Conservation (phyloP, 78 protist genomes). For the Speleostelium caveatum region DNA sequence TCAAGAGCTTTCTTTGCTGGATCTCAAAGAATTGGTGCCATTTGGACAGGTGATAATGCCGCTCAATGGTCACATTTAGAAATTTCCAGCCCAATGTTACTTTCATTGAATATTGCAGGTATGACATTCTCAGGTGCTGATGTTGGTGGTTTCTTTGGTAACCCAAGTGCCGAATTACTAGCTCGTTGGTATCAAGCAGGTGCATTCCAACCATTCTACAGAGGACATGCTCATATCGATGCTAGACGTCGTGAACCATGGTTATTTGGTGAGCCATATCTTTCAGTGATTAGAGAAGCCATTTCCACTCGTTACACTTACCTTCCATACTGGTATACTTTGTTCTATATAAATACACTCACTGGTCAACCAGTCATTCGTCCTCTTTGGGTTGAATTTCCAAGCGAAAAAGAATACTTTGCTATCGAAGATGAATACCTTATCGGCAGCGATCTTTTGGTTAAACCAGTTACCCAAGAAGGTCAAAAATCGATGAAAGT, state of each 20-base stretch:
- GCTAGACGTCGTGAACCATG: conserved; percentile 98
- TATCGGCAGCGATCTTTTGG: conserved; percentile 45
- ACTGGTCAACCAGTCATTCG: conserved; percentile 93
- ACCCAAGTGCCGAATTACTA: conserved; percentile 96
- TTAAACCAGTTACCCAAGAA: conserved; percentile 64
- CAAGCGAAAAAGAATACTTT: conserved; percentile 57
- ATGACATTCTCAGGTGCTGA: conserved; percentile 95
- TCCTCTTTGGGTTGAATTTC: conserved; percentile 88
- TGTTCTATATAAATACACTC: conserved; percentile 74
- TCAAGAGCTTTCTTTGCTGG: conserved; percentile 98
- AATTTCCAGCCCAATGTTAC: conserved; percentile 91
- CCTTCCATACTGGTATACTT: conserved; percentile 91
- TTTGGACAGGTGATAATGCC: conserved; percentile 99
- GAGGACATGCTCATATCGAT: conserved; percentile 98
- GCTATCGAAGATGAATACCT: background rate
- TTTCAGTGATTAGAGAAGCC: conserved; percentile 66
- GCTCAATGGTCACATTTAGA: conserved; percentile 96
- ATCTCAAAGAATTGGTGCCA: conserved; percentile 96
- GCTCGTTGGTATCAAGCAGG: conserved; percentile 97
- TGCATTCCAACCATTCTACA: conserved; percentile 98
- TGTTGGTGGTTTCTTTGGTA: conserved; percentile 98
- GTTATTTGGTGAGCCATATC: conserved; percentile 92
- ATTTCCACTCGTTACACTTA: conserved; percentile 90
- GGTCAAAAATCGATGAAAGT: conserved; percentile 33
- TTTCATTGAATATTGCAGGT: conserved; percentile 92